Base-by-base conservation (phyloP, 176 grass and related monocot genomes). In the Oropetium thomaeum region DNA sequence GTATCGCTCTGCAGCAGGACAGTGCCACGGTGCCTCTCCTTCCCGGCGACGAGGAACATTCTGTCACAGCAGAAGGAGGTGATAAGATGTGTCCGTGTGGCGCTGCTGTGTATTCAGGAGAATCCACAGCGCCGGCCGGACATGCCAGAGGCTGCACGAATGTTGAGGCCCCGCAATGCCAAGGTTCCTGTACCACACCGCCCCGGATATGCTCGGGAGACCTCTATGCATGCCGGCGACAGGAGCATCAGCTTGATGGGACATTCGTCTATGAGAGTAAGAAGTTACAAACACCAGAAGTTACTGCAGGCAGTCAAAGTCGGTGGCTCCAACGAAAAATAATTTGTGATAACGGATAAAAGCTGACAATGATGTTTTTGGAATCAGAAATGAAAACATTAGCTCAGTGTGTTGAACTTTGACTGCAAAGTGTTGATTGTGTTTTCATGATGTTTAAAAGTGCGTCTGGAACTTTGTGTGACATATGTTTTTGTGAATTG, bases 21-120 rank as follows among this genome's bases (percentile, higher is more conserved):
- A 9, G 14, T 65, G 58, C 74, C 74, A 0, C 31, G 4, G 22
- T 79, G 76, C 64, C 27, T 69, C 0, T 79, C 77, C 20, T 60
- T 79, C 28, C 65, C 52, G 27, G 39, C 39, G 17, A 67, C 65
- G 65, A 32, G 52, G 39, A n/a, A 9, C 2, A 12, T 3, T 2
- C 28, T 79, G 38, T 69, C 65, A 4, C 39, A 27, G 77, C 65
- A 69, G 65, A 43, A 40, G 20, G 38, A 25, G 53, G 37, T 61
- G 20, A 43, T 15, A 41, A 33, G 40, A 1, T 80, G 77, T n/a
- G n/a, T 28, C 14, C 53, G 15, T 1, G 40, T 31, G 9, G 39
- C 66, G 2, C 54, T 80, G 14, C 66, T 80, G 8, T 80, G 66
- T 55, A 70, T 70, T n/a, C 66, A 80, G 10, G 40, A 70, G 54